Evolutionary conservation across 129 eudicot genomes (phyloP).

Genomic region (Mikania micrantha): DNA sequence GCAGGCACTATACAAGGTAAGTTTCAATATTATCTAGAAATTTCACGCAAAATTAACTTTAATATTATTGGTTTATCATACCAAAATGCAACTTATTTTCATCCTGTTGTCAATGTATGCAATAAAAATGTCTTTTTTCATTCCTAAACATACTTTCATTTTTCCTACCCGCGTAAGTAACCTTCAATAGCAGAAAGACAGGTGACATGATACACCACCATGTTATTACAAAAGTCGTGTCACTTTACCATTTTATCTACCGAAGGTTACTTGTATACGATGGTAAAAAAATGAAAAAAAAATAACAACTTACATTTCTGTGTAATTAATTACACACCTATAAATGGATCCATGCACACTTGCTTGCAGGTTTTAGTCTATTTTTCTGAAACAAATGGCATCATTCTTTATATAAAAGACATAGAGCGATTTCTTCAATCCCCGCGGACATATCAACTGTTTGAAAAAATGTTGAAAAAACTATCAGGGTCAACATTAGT

Average conservation of each 20-base stretch:
- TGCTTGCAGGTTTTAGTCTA: slow-evolving; percentile 65
- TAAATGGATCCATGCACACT: background rate
- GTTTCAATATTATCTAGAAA: background rate
- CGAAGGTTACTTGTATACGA: background rate
- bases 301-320: background rate
- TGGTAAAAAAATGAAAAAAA: background rate
- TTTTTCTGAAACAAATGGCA: slow-evolving; percentile 53
- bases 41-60: background rate
- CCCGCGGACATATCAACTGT: slow-evolving; percentile 49
- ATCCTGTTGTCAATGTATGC: background rate
- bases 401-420: slow-evolving; percentile 77
- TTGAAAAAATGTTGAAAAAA: slow-evolving; percentile 63
- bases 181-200: background rate
- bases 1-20: slow-evolving; percentile 85
- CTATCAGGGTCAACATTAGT: slow-evolving; percentile 68
- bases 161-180: background rate
- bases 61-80: background rate
- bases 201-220: background rate
- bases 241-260: background rate
- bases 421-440: slow-evolving; percentile 75
- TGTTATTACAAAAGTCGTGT: background rate
- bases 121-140: background rate
- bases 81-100: background rate
- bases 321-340: background rate
- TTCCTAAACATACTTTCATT: background rate